These are phyloP conservation scores for Tremellales sp. DNA, from an alignment of 1,284 basidiomycete species.

Conservation along the genomic window DNA sequence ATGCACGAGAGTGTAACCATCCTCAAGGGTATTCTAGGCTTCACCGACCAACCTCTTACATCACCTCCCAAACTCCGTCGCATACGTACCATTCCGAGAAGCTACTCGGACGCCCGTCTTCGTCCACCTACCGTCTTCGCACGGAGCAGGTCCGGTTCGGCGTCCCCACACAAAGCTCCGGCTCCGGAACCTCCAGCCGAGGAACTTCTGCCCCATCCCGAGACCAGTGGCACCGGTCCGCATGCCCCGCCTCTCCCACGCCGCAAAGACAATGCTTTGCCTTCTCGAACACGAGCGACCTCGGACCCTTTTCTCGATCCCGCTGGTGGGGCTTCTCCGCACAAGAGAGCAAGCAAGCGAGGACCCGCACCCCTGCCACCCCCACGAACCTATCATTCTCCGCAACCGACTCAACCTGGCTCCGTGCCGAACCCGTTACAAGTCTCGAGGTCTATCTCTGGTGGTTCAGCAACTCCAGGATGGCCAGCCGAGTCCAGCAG, in stretches of 20 bases:
- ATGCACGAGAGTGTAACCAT: conserved; percentile 43
- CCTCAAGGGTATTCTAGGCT: conserved; percentile 44
- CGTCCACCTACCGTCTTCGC: conserved; percentile 9
- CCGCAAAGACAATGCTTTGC: not conserved
- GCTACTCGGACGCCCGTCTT: conserved; percentile 8
- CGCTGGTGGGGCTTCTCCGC: not conserved
- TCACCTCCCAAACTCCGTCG: conserved; percentile 33
- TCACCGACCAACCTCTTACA: conserved; percentile 37
- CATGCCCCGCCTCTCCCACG: not conserved
- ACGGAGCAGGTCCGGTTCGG: not conserved
- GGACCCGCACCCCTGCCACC: conserved; percentile 32
- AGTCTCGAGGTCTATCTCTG: conserved; percentile 9
- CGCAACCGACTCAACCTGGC: not conserved
- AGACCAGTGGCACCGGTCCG: not conserved
- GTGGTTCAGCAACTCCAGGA: conserved; percentile 8
- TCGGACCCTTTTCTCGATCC: conserved; percentile 42
- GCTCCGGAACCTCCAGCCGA: conserved; percentile 8
- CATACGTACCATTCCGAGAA: conserved; percentile 18
- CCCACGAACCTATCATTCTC: conserved; percentile 15
- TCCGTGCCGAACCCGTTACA: conserved; percentile 18
- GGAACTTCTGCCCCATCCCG: conserved; percentile 2
- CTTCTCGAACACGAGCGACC: conserved; percentile 15
- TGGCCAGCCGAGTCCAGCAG: not conserved
- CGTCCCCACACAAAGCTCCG: not conserved
- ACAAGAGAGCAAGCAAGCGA: too few relatives aligned